These are phyloP conservation scores for Spergularia azorica DNA, from an alignment of 179 eudicot species.

Conservation along the genomic window DNA sequence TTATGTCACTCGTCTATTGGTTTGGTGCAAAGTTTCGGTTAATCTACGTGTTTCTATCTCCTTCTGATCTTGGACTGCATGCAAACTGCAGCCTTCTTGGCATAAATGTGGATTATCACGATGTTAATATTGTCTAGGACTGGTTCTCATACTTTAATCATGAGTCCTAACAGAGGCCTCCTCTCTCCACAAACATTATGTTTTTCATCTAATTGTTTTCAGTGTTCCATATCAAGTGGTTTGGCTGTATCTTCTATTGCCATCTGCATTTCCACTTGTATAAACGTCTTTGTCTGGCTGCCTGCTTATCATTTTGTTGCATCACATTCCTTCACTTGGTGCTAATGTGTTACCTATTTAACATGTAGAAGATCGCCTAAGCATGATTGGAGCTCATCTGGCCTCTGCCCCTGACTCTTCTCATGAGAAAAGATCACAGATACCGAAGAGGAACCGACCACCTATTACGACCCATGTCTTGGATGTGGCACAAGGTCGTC, in stretches of 20 bases:
- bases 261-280: too few species aligned
- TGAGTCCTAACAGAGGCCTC: too few species aligned
- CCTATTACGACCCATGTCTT: constrained; percentile 93
- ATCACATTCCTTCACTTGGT: not conserved
- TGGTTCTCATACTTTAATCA: too few species aligned
- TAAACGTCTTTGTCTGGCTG: too few species aligned
- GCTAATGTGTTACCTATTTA: constrained; percentile 28
- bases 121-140: not conserved
- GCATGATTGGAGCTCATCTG: constrained; percentile 65
- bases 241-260: too few species aligned
- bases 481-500: constrained; percentile 72
- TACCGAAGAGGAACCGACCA: constrained; percentile 69
- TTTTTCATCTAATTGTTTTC: too few species aligned
- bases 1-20: not conserved
- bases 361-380: constrained; percentile 81
- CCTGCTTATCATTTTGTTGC: not conserved
- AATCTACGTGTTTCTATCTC: not conserved
- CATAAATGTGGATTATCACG: not conserved
- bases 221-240: too few species aligned
- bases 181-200: too few species aligned
- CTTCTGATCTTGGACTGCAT: not conserved
- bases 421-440: constrained; percentile 22
- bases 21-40: not conserved
- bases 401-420: constrained; percentile 44
- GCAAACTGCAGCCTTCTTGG: not conserved